Base-by-base conservation (phyloP, 768 basidiomycete genomes). In the Macrocybe gigantea region DNA sequence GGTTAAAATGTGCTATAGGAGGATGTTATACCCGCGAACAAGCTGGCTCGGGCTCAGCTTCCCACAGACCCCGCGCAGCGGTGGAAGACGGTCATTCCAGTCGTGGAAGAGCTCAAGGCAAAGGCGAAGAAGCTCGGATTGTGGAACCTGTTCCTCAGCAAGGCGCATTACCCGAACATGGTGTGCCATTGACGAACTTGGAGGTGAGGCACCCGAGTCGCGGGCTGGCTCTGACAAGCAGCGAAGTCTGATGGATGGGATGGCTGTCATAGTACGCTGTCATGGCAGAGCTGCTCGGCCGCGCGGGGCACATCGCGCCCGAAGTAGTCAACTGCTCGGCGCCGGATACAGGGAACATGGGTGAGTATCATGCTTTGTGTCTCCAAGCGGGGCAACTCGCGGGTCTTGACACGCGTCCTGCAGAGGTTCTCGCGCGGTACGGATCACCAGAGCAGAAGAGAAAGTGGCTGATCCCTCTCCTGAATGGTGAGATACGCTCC, bases 341-440 rank as follows among this genome's bases (percentile, higher is more conserved):
- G 10, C 95, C 95, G 31, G 95, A 98, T 66, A 98, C 95, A 5
- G 95, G 94, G 1, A 97, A 97, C 64, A 97, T 97, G 93, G 93
- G 92, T 90, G 55, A 34, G 79, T 65, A 6, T 37, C 13, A 12
- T 8, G 22, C 22, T 22, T 4, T 22, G 22, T 22, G 22, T 22
- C 22, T 22, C 4, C 22, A 4, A 22, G 22, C 22, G 22, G 2
- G 22, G 22, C 22, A 22, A 22, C 22, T 22, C 22, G 22, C 1
- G 22, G 4, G 22, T 22, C 1, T 22, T 22, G 22, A 22, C 22
- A 52, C 43, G 44, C 32, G 33, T 31, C 49, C 47, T 52, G 8
- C 70, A 94, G 94, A 99, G 90, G 93, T 99, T 14, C 74, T 99
- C 50, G 96, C 96, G 33, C 80, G 88, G 48, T 99, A 94, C 64